phyloP scores from a whole-genome alignment of 768 basidiomycete species.

The Leccinum boreale region DNA sequence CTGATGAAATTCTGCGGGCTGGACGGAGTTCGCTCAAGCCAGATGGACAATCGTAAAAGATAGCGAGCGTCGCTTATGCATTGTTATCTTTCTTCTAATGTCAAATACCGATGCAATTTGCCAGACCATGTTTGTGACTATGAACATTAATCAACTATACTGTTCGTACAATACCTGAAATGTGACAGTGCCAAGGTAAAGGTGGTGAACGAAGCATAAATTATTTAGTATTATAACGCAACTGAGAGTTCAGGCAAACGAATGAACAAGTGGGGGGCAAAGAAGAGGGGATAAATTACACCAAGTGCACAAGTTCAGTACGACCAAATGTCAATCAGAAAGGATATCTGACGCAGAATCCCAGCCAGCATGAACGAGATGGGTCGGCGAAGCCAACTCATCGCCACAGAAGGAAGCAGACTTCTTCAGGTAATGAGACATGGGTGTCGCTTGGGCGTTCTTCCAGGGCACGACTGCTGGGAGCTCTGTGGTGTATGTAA shows the following conservation, averaged over 20 bases:
- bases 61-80: conserved; percentile 14
- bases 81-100: conserved; percentile 21
- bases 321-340: conserved; percentile 27
- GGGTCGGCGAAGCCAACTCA: conserved; percentile 43
- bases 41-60: conserved; percentile 57
- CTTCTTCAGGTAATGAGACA: conserved; percentile 38
- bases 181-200: conserved; percentile 10
- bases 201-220: conserved; percentile 22
- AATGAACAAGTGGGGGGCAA: conserved; percentile 12
- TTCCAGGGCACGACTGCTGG: conserved; percentile 34
- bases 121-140: conserved; percentile 21
- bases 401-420: conserved; percentile 38
- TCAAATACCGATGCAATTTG: conserved; percentile 10
- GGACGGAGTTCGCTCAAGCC: conserved; percentile 86
- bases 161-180: conserved; percentile 25
- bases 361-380: conserved; percentile 56
- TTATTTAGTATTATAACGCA: conserved; percentile 26
- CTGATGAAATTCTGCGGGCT: conserved; percentile 92
- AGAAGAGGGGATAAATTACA: conserved; percentile 25
- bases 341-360: conserved; percentile 47
- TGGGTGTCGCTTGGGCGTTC: conserved; percentile 32
- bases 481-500: conserved; percentile 34
- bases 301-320: conserved; percentile 3
- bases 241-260: conserved; percentile 17
- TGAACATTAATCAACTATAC: conserved; percentile 31